These are phyloP conservation scores for Nothophaeocryptopus gaeumannii DNA, from an alignment of 2,329 filamentous ascomycete genomes.

Conservation along the genomic window DNA sequence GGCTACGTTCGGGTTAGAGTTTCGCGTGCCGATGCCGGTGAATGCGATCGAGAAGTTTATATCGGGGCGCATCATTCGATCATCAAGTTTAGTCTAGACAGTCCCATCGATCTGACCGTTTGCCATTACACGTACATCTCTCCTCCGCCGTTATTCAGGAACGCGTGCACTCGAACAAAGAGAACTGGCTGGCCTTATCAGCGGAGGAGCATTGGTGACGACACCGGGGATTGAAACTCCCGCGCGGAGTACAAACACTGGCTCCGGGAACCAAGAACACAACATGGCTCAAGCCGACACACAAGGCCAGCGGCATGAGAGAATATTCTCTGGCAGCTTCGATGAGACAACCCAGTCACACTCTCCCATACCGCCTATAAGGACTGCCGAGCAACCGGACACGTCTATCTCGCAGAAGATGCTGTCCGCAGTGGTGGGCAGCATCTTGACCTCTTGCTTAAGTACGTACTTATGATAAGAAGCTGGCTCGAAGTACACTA, in stretches of 20 bases:
- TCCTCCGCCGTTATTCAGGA: too few species aligned
- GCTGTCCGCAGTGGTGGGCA: slow-evolving; percentile 88
- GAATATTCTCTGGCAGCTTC: slow-evolving; percentile 28
- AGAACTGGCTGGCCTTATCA: too few species aligned
- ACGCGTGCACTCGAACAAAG: too few species aligned
- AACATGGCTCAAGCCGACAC: slow-evolving; percentile 25
- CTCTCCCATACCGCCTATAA: slow-evolving; percentile 17
- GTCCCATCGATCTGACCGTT: slow-evolving; percentile 2
- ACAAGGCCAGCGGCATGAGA: slow-evolving; percentile 40
- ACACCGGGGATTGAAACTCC: too few species aligned
- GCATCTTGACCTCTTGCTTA: slow-evolving; percentile 81
- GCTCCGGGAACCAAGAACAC: slow-evolving; percentile 14
- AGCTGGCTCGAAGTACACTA: background rate
- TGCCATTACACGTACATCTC: too few species aligned
- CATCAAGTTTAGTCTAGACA: too few species aligned
- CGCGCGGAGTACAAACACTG: slow-evolving; percentile 2
- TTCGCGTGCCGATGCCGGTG: background rate
- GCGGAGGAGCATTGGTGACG: too few species aligned
- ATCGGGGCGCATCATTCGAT: background rate
- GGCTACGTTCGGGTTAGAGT: too few species aligned
- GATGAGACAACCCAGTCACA: slow-evolving; percentile 6
- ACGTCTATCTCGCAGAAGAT: slow-evolving; percentile 88
- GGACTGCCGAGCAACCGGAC: slow-evolving; percentile 47
- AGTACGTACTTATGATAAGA: slow-evolving; percentile 53
- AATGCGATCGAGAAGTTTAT: background rate